Evolutionary conservation across 163 green algal species (phyloP), one percentile per base, ranked within the genome.

Genomic region (Scenedesmus sp.): DNA sequence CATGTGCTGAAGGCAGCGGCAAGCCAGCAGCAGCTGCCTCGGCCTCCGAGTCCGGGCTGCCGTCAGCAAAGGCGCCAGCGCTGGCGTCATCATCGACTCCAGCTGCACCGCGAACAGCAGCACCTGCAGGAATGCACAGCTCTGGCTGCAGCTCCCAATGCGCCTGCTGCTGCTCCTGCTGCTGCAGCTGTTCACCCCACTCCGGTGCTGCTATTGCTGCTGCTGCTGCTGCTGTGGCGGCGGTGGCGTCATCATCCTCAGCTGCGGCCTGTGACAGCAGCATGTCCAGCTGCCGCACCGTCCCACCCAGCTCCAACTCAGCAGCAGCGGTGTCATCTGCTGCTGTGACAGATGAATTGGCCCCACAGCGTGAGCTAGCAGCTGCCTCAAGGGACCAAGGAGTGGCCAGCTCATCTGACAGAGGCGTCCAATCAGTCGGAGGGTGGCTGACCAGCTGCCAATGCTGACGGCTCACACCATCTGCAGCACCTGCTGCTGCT

Each of bases 341-440:
- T 79, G 46, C 72, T 61, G 35, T 40, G 22, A 42, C 46, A 61
- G 86, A 81, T 24, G 65, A 76, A 5, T 30, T 53, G 59, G 82
- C 82, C 49, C 84, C 73, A 2, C 81, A n/a, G 3, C 70, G 56
- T 16, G 53, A 42, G 43, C 42, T 70, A 6, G 49, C 86, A 30
- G 46, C 46, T n/a, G 49, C 86, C 56, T 72, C n/a, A 40, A 73
- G 30, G 20, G 72, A 82, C 86, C 72, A 79, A 46, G 86, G 43
- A 22, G 72, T 86, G 0, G 49, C 33, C 33, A 33, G 0, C 12
- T 40, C 85, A 89, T 90, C 86, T 51, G 85, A 73, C 26, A 84
- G 46, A 13, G 85, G 85, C 18, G 85, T 90, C 85, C 83, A 88
- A 33, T 88, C 83, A 24, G 83, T 88, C 40, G 83, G 83, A 13